These are phyloP conservation scores for Rosa multiflora DNA, from an alignment of 306 rosid genomes.

Conservation along the genomic window DNA sequence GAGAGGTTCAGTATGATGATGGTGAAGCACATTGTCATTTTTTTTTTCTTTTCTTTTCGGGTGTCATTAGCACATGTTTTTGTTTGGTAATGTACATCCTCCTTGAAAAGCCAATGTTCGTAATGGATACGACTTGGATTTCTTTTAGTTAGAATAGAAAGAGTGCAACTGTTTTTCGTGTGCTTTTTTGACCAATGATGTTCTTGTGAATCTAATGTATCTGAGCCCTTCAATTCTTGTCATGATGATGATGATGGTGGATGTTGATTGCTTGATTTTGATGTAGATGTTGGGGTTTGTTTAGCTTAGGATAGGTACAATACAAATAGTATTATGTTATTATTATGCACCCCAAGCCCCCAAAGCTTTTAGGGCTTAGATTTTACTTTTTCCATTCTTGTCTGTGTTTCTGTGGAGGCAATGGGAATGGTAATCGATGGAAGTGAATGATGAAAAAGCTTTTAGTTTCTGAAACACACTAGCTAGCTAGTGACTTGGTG, in stretches of 20 bases:
- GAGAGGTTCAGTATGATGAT: conserved; percentile 11
- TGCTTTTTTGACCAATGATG: conserved; percentile 10
- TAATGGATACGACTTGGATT: conserved; percentile 24
- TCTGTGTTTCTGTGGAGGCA: conserved; percentile 6
- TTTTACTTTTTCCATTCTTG: not conserved
- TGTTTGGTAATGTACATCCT: conserved; percentile 31
- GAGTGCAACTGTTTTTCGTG: conserved; percentile 20
- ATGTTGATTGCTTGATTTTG: conserved; percentile 1
- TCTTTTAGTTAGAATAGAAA: not conserved
- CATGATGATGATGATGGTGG: conserved; percentile 1
- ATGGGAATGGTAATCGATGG: conserved; percentile 30
- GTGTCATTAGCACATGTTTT: conserved; percentile 13
- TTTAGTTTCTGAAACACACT: conserved; percentile 16
- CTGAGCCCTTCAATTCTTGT: conserved; percentile 2
- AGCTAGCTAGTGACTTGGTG: conserved; percentile 2
- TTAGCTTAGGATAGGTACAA: not conserved
- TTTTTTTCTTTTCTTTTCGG: not conserved
- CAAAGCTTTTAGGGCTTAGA: conserved; percentile 15
- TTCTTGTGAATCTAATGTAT: not conserved
- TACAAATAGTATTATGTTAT: conserved; percentile 3
- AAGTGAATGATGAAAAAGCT: conserved; percentile 21
- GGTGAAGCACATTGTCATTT: conserved; percentile 16
- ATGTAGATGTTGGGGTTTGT: not conserved
- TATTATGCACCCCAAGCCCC: not conserved
- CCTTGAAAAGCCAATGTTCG: conserved; percentile 21